Evolutionary conservation across 345 rosid species (phyloP).

Genomic region (Brassica rapa): DNA sequence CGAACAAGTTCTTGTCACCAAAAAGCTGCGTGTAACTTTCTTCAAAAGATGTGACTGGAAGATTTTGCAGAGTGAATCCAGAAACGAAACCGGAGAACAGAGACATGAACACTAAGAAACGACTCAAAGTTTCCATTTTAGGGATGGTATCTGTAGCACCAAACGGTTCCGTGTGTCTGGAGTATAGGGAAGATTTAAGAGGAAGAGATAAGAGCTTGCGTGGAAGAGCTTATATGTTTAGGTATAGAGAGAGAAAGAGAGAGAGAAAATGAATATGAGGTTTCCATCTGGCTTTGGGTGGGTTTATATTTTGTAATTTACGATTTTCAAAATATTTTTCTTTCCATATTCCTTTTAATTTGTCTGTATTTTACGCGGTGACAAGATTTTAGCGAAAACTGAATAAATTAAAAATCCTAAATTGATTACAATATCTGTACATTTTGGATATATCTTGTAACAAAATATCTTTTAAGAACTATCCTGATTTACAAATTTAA

Average conservation of each 20-base stretch:
- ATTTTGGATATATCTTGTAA: neutral
- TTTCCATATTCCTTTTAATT: slow-evolving; percentile 10
- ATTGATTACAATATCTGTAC: neutral
- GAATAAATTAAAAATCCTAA: neutral
- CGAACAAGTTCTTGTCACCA: slow-evolving; percentile 77
- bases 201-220: slow-evolving; percentile 31
- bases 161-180: slow-evolving; percentile 7
- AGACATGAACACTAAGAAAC: slow-evolving; percentile 44
- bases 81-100: slow-evolving; percentile 50
- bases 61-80: slow-evolving; percentile 50
- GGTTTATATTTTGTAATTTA: slow-evolving; percentile 32
- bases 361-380: slow-evolving; percentile 18
- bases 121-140: slow-evolving; percentile 41
- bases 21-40: slow-evolving; percentile 91
- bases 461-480: neutral
- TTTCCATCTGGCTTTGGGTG: slow-evolving; percentile 40
- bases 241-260: slow-evolving; percentile 28
- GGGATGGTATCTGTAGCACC: neutral
- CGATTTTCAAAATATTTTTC: neutral
- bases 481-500: neutral
- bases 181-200: neutral
- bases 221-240: slow-evolving; percentile 21
- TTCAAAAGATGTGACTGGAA: slow-evolving; percentile 73
- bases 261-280: slow-evolving; percentile 43
- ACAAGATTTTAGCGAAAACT: slow-evolving; percentile 9